Evolutionary conservation across 1,284 basidiomycete species (phyloP).

Genomic region (Vanrija sp.): DNA sequence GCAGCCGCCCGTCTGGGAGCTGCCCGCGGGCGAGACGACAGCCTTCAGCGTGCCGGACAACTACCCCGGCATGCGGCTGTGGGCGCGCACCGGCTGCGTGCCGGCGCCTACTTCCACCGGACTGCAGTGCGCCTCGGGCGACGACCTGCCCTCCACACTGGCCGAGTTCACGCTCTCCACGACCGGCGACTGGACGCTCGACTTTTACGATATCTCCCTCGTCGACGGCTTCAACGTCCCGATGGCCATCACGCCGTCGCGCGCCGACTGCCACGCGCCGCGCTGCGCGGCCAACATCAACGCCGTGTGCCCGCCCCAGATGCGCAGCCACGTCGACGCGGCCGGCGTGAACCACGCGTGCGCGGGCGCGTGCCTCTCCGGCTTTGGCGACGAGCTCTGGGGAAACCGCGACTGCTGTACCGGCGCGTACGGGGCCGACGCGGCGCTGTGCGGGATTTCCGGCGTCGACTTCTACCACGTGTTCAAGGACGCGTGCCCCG

Average conservation of each 20-base stretch:
- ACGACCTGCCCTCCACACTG: conserved; percentile 19
- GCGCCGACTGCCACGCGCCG: conserved; percentile 15
- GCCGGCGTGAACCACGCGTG: conserved; percentile 27
- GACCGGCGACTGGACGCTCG: not conserved
- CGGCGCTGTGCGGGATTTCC: not conserved
- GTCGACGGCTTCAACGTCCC: conserved; percentile 40
- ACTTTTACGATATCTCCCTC: conserved; percentile 33
- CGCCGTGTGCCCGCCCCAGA: conserved; percentile 17
- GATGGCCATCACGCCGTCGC: conserved; percentile 21
- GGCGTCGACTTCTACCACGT: conserved; percentile 12
- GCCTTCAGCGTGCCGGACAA: conserved; percentile 21
- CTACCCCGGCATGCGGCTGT: conserved; percentile 27
- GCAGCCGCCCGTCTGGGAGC: conserved; percentile 29
- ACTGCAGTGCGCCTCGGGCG: not conserved
- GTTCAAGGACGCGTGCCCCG: conserved; percentile 32
- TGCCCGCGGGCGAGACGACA: conserved; percentile 7
- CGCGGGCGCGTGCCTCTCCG: conserved; percentile 23
- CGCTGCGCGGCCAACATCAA: conserved; percentile 28
- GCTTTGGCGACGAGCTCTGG: conserved; percentile 25
- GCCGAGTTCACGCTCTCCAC: conserved; percentile 30
- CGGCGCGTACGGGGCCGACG: not conserved
- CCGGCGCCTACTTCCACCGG: conserved; percentile 8
- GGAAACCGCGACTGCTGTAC: conserved; percentile 27
- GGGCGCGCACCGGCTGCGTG: conserved; percentile 31
- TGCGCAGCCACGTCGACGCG: not conserved